A percentile compares a stretch with the other conserved stretches of the same genome.
These are phyloP conservation scores for Oleoguttula mirabilis DNA, from an alignment of 495 filamentous ascomycete genomes.

Conservation along the genomic window DNA sequence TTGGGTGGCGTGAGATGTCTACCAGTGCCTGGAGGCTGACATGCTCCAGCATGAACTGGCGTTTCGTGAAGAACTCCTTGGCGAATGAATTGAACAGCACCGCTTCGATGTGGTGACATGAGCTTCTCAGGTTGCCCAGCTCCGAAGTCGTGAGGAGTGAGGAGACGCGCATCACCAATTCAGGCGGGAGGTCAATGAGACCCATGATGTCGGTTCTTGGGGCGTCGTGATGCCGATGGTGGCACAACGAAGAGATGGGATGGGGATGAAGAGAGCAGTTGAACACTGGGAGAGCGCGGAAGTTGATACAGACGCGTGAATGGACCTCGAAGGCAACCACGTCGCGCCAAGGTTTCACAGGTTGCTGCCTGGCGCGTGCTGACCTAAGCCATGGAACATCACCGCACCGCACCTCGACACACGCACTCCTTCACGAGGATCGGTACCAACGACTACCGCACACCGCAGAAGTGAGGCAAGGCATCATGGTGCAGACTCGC, in stretches of 20 bases:
- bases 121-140: constrained; percentile 35
- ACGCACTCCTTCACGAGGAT: too few species aligned
- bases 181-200: constrained; percentile 14
- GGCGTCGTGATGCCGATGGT: neutral
- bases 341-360: too few species aligned
- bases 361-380: too few species aligned
- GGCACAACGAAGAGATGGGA: neutral
- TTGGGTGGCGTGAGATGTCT: constrained; percentile 38
- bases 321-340: too few species aligned
- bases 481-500: neutral
- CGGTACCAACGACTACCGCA: too few species aligned
- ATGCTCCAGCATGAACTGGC: constrained; percentile 41
- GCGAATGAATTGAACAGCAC: constrained; percentile 36
- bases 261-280: neutral
- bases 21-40: constrained; percentile 39
- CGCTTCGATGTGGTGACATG: constrained; percentile 36
- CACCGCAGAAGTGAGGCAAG: too few species aligned
- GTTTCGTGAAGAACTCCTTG: constrained; percentile 43
- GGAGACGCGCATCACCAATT: constrained; percentile 18
- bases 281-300: too few species aligned
- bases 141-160: constrained; percentile 32
- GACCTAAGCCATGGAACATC: too few species aligned
- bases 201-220: too few species aligned
- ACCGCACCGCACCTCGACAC: too few species aligned
- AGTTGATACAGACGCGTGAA: too few species aligned